Conservation (phyloP, 306 rosid species). For the Ammopiptanthus mongolicus region DNA sequence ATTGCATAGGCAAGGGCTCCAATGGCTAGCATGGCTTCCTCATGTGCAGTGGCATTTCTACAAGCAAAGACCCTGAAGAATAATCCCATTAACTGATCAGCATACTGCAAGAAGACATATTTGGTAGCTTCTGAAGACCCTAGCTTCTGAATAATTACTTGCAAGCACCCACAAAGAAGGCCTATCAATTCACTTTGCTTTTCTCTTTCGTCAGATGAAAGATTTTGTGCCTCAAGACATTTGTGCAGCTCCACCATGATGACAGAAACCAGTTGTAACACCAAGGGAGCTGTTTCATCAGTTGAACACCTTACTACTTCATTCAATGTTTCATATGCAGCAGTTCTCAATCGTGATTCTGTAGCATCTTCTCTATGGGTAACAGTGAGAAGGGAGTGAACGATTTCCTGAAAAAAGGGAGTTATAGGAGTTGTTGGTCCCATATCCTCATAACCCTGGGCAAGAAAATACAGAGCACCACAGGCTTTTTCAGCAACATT, state of each 20-base stretch:
- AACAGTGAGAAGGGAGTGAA: constrained; percentile 70
- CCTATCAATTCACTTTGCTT: constrained; percentile 70
- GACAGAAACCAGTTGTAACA: constrained; percentile 64
- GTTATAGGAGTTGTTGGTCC: constrained; percentile 63
- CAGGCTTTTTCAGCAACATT: constrained; percentile 97
- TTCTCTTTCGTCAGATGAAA: constrained; percentile 83
- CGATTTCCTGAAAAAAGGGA: constrained; percentile 78
- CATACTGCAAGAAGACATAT: constrained; percentile 62
- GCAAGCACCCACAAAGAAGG: constrained; percentile 92
- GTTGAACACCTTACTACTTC: constrained; percentile 87
- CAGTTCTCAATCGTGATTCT: constrained; percentile 73
- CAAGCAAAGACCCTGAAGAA: constrained; percentile 77
- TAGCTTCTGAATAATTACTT: constrained; percentile 81
- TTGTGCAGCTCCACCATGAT: constrained; percentile 78
- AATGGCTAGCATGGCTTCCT: constrained; percentile 96
- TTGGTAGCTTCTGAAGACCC: constrained; percentile 73
- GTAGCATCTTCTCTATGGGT: constrained; percentile 83
- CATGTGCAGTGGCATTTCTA: constrained; percentile 90
- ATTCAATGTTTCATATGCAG: constrained; percentile 84
- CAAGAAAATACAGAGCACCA: constrained; percentile 85
- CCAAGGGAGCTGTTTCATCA: constrained; percentile 75
- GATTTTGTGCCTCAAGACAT: constrained; percentile 73
- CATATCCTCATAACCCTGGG: constrained; percentile 84
- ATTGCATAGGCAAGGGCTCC: constrained; percentile 81
- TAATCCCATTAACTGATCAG: constrained; percentile 84